Evolutionary conservation across 768 basidiomycete species (phyloP).

Genomic region (Lentinula raphanica): DNA sequence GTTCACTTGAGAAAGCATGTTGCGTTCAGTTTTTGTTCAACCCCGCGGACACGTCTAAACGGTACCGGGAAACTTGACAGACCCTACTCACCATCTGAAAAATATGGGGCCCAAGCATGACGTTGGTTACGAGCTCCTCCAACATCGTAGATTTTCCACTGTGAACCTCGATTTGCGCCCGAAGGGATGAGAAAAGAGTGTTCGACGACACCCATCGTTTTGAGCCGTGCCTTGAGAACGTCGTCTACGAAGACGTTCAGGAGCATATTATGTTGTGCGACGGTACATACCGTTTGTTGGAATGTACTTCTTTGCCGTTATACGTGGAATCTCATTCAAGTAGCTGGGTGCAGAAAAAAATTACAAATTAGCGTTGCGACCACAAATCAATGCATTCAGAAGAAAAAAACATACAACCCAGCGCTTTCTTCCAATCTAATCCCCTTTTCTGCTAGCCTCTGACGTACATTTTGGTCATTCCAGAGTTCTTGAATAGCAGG

Average conservation of each 20-base stretch:
- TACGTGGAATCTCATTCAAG: conserved; percentile 74
- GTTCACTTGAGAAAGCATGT: conserved; percentile 47
- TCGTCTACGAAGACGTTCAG: conserved; percentile 43
- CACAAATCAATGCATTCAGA: conserved; percentile 10
- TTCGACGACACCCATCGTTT: conserved; percentile 78
- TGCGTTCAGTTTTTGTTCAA: not conserved
- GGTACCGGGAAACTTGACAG: not conserved
- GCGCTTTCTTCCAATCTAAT: conserved; percentile 77
- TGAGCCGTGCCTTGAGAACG: conserved; percentile 74
- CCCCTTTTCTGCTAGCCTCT: conserved; percentile 57
- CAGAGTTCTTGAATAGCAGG: conserved; percentile 70
- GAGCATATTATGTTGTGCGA: conserved; percentile 11
- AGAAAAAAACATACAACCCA: conserved; percentile 67
- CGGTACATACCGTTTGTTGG: conserved; percentile 62
- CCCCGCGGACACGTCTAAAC: not conserved
- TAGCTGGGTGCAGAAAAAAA: conserved; percentile 48
- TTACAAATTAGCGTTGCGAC: not conserved
- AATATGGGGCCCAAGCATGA: conserved; percentile 86
- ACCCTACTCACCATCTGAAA: conserved; percentile 63
- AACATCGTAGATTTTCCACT: conserved; percentile 85
- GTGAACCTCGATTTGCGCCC: conserved; percentile 49
- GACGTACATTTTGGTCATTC: conserved; percentile 64
- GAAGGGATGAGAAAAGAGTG: conserved; percentile 67
- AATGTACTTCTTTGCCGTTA: conserved; percentile 76
- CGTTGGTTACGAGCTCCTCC: conserved; percentile 79